Base-by-base conservation (phyloP, 2,329 filamentous ascomycete genomes). In the Cucurbitaria berberidis region DNA sequence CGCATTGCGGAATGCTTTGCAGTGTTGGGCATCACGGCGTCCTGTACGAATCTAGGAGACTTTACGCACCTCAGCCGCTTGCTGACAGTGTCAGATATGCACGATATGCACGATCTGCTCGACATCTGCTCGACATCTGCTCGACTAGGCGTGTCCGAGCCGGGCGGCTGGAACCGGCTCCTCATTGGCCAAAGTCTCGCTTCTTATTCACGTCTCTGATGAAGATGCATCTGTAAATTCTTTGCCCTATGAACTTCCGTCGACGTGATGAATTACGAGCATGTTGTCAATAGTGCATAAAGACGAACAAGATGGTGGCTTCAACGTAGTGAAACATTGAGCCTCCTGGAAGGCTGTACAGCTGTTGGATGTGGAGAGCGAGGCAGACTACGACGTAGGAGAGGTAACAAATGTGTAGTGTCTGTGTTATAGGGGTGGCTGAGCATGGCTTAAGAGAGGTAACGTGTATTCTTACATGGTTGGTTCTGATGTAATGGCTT, bases 301-400 rank as follows among this genome's bases (percentile, higher is more conserved):
- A 48, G 19, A 30, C 44, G 38, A 41, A 30, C 3, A 30, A 10
- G 18, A n/a, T 11, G 13, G 36, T 46, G 18, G 19, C 27, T 19
- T n/a, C 29, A 32, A 48, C 9, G 45, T 35, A 16, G 50, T 48
- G 50, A 13, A 44, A 53, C 50, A 53, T 32, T 34, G 18, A 48
- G 39, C 32, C 29, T 47, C 44, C 26, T 34, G 5, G 21, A 29
- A 39, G 26, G 44, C 39, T 44, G 45, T 53, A 48, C 32, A 48
- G 10, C 10, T 18, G 38, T 5, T 34, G 13, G 11, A n/a, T 44
- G n/a, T 44, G 39, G 40, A 32, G 38, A 30, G 16, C 45, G 43
- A 53, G 50, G 50, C 50, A 53, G 50, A 53, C 24, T 9, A 26
- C 9, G 9, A 9, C 9, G 24, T 26, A 9, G 24, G 24, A 26